Evolutionary conservation across 2,329 filamentous ascomycete genomes (phyloP), one percentile per base, ranked within the genome.

Genomic region (Atkinsonella hypoxylon): DNA sequence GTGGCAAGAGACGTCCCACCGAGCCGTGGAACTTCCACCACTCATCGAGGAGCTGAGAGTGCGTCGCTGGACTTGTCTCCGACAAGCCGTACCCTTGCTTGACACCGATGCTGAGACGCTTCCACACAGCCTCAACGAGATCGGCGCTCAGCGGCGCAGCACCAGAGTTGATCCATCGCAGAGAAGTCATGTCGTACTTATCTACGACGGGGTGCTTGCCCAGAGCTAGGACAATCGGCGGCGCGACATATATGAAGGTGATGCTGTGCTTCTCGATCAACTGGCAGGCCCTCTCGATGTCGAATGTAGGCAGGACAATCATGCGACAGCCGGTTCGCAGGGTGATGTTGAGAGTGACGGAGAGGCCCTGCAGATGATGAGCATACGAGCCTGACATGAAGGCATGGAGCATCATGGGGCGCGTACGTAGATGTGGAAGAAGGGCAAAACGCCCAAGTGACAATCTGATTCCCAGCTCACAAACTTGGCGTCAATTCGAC

Each of bases 31-130:
- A 81, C 47, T 76, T 81, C 54, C 81, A 72, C 88, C 89, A 96
- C 57, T 88, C 83, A 36, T 81, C 78, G 73, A 87, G 83, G 8
- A 76, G 70, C 66, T 89, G 87, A 10, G 80, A 79, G 58, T 89
- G 83, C 0, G 87, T 87, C 0, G 82, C 85, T 0, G 90, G 89
- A 26, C 83, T 83, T 13, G 89, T 94, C 70, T 97, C 91, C 5
- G 83, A 89, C 5, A 97, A 75, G 0, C 91, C 91, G 62, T 95
- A 97, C 17, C 87, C 90, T 68, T 97, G 91, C 73, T 95, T 96
- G 54, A 95, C 81, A 2, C 84, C 83, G 18, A 94, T 75, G 48
- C 81, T 81, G 52, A 93, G 79, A 8, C 89, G 80, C 18, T 78
- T 67, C 72, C 87, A 87, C 3, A 93, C 79, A 9, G 81, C 77